phyloP scores from a whole-genome alignment of 352 stramenopile species.

The Salisapilia sapeloensis region DNA sequence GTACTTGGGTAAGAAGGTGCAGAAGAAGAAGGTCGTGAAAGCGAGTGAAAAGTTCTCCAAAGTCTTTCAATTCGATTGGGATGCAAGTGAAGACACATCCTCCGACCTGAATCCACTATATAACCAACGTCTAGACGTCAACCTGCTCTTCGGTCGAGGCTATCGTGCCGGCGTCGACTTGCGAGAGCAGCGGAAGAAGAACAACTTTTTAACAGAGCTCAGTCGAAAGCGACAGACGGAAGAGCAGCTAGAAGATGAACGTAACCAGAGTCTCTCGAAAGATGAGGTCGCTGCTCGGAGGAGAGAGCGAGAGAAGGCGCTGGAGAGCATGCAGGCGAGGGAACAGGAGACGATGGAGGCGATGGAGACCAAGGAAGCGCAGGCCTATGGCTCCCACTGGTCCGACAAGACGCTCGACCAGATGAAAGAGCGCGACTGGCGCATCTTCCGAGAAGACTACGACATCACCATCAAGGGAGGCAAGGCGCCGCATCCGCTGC shows the following conservation, averaged over 20 bases:
- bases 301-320: slow-evolving; percentile 43
- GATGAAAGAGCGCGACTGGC: slow-evolving; percentile 97
- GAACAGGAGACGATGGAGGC: slow-evolving; percentile 40
- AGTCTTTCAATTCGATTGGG: slow-evolving; percentile 92
- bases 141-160: slow-evolving; percentile 82
- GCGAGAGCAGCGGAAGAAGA: slow-evolving; percentile 85
- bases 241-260: slow-evolving; percentile 44
- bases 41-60: slow-evolving; percentile 87
- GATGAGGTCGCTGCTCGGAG: slow-evolving; percentile 42
- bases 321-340: slow-evolving; percentile 55
- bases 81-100: slow-evolving; percentile 84
- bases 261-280: slow-evolving; percentile 30
- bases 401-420: slow-evolving; percentile 86
- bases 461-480: slow-evolving; percentile 92
- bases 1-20: slow-evolving; percentile 75
- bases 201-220: slow-evolving; percentile 79
- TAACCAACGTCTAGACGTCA: slow-evolving; percentile 73
- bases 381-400: slow-evolving; percentile 81
- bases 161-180: slow-evolving; percentile 89
- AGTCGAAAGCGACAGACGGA: slow-evolving; percentile 77
- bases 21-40: slow-evolving; percentile 85
- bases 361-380: slow-evolving; percentile 44
- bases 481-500: slow-evolving; percentile 85
- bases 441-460: slow-evolving; percentile 99
- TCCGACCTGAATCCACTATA: slow-evolving; percentile 86